Base-by-base conservation (phyloP, 495 filamentous ascomycete genomes). In the Penicillium daleae region DNA sequence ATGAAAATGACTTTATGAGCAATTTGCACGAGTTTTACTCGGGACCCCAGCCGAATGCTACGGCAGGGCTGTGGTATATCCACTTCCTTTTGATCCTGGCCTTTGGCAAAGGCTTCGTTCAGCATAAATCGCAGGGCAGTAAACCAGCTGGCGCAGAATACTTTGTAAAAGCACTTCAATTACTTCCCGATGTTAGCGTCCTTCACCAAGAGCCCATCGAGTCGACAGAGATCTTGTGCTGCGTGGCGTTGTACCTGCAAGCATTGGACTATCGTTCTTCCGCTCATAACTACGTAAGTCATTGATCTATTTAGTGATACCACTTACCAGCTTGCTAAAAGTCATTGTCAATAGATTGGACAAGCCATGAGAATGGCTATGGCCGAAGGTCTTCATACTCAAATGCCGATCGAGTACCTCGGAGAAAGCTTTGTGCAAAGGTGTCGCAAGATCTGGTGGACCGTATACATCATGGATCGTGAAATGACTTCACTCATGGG, bases 401-500 rank as follows among this genome's bases (percentile, higher is more conserved):
- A 75, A 48, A 80, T 81, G 75, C 75, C 73, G 32, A 67, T 66
- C 15, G 68, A 74, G 17, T 68, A 72, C 48, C 61, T 79, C 0
- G 74, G 72, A 8, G 69, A 77, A 35, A 44, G 60, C 6, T 33
- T 67, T 26, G 73, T 79, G 1, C 71, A 81, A 50, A 69, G 78
- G 52, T 76, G 70, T 42, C 71, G 78, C 59, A 71, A 74, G 53
- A 75, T 78, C 27, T 81, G 78, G 78, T 81, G 78, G 78, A 81
- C 78, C 0, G 67, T 80, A 1, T 81, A 81, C 59, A 69, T 80
- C 24, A 65, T 81, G 12, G 78, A 81, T 59, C 71, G 77, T 15
- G 74, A 78, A 57, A 78, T 79, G 76, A 75, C 77, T 13, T 80
- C 77, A 0, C 62, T 80, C 39, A 78, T 81, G 76, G 78, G 78